Percentiles rank a stretch among this genome's conserved stretches.
Evolutionary conservation across 148 eudicot genomes (phyloP).

Genomic region (Drosera capensis): DNA sequence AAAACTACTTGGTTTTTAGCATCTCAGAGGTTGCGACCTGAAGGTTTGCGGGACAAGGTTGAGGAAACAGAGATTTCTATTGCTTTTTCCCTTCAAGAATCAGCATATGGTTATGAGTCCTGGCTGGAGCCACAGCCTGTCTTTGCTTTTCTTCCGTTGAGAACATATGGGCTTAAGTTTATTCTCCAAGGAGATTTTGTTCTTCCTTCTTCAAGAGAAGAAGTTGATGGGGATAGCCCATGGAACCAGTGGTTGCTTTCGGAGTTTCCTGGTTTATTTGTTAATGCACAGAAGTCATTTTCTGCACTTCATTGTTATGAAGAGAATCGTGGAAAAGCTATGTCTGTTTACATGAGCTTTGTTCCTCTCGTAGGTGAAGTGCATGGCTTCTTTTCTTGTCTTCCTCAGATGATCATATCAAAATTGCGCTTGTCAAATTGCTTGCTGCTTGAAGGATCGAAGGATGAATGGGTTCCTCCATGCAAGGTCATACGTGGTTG

Average conservation of each 20-base stretch:
- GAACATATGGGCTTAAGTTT: slow-evolving; percentile 88
- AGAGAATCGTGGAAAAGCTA: slow-evolving; percentile 56
- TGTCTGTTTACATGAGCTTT: slow-evolving; percentile 71
- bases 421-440: slow-evolving; percentile 75
- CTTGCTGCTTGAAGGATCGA: slow-evolving; percentile 60
- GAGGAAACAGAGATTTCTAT: slow-evolving; percentile 68
- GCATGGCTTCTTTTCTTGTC: slow-evolving; percentile 78
- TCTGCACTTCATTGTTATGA: slow-evolving; percentile 61
- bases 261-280: slow-evolving; percentile 73
- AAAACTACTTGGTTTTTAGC: slow-evolving; percentile 76
- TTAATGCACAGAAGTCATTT: slow-evolving; percentile 55
- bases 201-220: slow-evolving; percentile 98
- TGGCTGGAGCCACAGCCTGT: slow-evolving; percentile 76
- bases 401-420: slow-evolving; percentile 74
- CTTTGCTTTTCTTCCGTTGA: slow-evolving; percentile 90
- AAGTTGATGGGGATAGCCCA: slow-evolving; percentile 88
- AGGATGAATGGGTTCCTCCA: slow-evolving; percentile 68
- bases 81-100: slow-evolving; percentile 75
- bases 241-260: slow-evolving; percentile 98
- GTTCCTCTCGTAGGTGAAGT: slow-evolving; percentile 90
- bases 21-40: slow-evolving; percentile 47
- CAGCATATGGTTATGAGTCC: slow-evolving; percentile 44
- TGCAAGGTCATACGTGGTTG: slow-evolving; percentile 78
- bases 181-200: slow-evolving; percentile 97
- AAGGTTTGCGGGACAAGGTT: slow-evolving; percentile 51